Base-by-base conservation (phyloP, 805 yeast genomes). In the Candida ipomoeae region DNA sequence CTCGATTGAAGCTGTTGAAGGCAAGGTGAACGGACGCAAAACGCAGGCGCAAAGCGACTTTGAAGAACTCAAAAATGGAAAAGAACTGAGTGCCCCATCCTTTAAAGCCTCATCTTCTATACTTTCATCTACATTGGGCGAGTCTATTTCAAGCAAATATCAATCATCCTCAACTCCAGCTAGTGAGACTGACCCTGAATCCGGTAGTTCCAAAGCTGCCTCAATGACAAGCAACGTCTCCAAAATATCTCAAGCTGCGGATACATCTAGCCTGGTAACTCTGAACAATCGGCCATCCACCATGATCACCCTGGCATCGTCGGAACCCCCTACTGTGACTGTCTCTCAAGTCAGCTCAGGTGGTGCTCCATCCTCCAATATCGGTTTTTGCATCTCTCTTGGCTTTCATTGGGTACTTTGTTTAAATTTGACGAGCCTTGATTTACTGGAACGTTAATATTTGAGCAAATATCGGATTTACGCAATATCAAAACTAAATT, bases 1-100 rank as follows among this genome's bases (percentile, higher is more conserved):
- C 23, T 70, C 77, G 2, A 75, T 77, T 47, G 54, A 58, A 43
- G 70, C 78, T 14, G 57, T 62, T 8, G 68, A 60, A n/a, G 81
- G 82, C 4, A 31, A 50, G 20, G 52, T 62, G 6, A 55, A 55
- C 38, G 64, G 63, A 14, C 60, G 63, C 47, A 34, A 43, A 37
- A 31, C 34, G 17, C 46, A 50, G 33, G 56, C 54, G 7, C 34
- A 50, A 20, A 44, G 44, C 15, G 48, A 51, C 6, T 53, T 50
- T 44, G 45, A 31, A 20, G 11, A 36, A 8, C 52, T 53, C 23
- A 32, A 15, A 21, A 38, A 34, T 6, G 54, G 54, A 18, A 33
- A 23, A 2, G 40, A 32, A 10, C 42, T 46, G 20, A 26, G 20
- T 8, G 15, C 14, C 32, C 18, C 53, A 18, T 40, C 34, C 37